Evolutionary conservation across 345 rosid species (phyloP).

Genomic region (Pistacia atlantica): DNA sequence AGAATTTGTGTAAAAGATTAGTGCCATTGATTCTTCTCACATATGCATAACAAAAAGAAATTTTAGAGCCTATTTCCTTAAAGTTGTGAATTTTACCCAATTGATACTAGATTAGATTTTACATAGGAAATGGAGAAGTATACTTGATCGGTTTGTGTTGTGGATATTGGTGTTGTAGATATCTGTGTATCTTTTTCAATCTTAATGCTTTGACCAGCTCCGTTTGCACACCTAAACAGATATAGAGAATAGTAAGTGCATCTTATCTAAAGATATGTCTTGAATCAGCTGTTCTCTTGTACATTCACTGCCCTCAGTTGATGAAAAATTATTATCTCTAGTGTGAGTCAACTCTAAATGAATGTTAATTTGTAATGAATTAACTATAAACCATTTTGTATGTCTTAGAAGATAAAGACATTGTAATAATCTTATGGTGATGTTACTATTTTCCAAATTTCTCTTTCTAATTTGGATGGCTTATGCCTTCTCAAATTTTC

Average conservation of each 20-base stretch:
- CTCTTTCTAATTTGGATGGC: constrained; percentile 1
- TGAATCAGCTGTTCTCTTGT: no score
- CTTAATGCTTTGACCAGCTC: not conserved
- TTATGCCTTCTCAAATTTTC: constrained; percentile 14
- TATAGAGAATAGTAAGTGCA: not conserved
- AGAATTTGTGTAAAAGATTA: no score
- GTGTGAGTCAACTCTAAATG: not conserved
- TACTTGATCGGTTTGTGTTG: not conserved
- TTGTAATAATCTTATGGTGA: constrained; percentile 4
- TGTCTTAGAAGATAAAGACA: constrained; percentile 3
- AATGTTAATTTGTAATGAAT: not conserved
- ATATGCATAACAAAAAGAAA: not conserved
- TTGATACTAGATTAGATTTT: not conserved
- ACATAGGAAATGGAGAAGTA: not conserved
- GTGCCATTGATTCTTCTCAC: no score
- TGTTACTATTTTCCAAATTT: constrained; percentile 7
- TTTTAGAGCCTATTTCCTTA: not conserved
- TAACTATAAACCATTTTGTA: not conserved
- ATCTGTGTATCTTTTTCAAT: not conserved
- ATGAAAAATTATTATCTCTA: no score
- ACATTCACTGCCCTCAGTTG: no score
- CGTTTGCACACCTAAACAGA: not conserved
- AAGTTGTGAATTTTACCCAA: not conserved
- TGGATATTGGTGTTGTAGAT: not conserved
- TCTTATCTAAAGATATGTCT: no score